Evolutionary conservation across 257 asterid genomes (phyloP).

Genomic region (Solanum pinnatisectum): DNA sequence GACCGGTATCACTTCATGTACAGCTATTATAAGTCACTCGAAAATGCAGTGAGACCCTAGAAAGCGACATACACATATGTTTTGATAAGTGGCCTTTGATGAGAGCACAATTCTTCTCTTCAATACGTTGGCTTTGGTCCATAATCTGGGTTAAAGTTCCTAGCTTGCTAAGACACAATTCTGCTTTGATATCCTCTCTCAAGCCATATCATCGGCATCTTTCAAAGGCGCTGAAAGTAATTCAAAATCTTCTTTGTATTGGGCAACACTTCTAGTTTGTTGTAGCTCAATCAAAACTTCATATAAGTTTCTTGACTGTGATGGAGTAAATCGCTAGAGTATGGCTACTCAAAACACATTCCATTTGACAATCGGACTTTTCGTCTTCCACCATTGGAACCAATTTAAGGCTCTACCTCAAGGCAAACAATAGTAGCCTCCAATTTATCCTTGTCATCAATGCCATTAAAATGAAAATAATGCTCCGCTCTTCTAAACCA

Average conservation of each 20-base stretch:
- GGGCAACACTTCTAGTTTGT: background rate
- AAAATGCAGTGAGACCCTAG: background rate
- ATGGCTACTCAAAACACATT: background rate
- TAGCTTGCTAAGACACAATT: background rate
- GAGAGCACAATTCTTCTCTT: background rate
- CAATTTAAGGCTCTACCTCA: background rate
- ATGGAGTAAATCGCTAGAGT: background rate
- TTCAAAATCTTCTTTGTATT: background rate
- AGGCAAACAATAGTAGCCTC: background rate
- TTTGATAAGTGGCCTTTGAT: background rate
- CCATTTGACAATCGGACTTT: background rate
- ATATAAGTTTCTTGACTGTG: background rate
- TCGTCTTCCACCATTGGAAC: background rate
- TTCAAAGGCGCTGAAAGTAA: background rate
- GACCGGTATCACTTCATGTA: background rate
- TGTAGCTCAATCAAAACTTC: background rate
- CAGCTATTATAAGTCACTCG: background rate
- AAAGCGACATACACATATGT: background rate
- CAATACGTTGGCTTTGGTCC: background rate
- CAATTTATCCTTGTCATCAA: background rate
- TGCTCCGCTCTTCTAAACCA: background rate
- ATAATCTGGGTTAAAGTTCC: background rate
- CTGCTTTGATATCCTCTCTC: background rate
- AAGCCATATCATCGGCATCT: background rate
- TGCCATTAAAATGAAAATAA: background rate